Evolutionary conservation across 805 yeast genomes (phyloP).

Genomic region (Zygotorulaspora florentina): DNA sequence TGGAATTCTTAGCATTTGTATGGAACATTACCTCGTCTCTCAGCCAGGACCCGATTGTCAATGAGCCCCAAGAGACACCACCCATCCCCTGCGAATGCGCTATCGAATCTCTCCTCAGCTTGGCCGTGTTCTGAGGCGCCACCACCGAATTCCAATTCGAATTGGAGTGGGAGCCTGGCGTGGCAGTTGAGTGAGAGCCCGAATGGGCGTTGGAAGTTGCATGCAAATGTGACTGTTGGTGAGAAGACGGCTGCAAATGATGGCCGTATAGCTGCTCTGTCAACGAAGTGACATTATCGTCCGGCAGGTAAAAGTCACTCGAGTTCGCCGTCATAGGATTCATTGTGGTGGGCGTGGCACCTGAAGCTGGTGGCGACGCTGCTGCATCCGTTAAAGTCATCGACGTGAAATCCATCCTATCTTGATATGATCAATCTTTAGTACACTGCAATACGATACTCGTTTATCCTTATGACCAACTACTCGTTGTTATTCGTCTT

Average conservation of each 20-base stretch:
- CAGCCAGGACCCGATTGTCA: slow-evolving; percentile 92
- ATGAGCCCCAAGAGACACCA: slow-evolving; percentile 95
- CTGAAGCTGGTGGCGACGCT: slow-evolving; percentile 10
- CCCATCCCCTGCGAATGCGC: slow-evolving; percentile 98
- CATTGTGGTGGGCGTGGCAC: slow-evolving; percentile 4
- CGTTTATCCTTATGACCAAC: not conserved
- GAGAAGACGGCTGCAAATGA: not conserved
- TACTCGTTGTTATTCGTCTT: not conserved
- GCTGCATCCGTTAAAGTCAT: slow-evolving; percentile 15
- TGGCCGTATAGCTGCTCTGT: slow-evolving; percentile 1
- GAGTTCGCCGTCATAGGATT: slow-evolving; percentile 3
- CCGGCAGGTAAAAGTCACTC: not conserved
- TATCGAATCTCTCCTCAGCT: slow-evolving; percentile 80
- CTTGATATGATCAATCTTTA: not conserved
- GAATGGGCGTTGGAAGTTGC: not conserved
- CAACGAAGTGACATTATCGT: slow-evolving; percentile 1
- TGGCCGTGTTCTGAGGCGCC: slow-evolving; percentile 24
- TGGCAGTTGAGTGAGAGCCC: not conserved
- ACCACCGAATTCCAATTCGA: slow-evolving; percentile 7
- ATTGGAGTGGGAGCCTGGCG: too few species aligned
- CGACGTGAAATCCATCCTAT: slow-evolving; percentile 20
- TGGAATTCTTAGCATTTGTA: slow-evolving; percentile 21
- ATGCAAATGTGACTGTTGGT: not conserved
- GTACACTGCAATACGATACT: not conserved
- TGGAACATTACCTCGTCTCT: slow-evolving; percentile 84